Evolutionary conservation across 169 alveolate species (phyloP), one percentile per base, ranked within the genome.

Genomic region (Plasmodium chabaudi): DNA sequence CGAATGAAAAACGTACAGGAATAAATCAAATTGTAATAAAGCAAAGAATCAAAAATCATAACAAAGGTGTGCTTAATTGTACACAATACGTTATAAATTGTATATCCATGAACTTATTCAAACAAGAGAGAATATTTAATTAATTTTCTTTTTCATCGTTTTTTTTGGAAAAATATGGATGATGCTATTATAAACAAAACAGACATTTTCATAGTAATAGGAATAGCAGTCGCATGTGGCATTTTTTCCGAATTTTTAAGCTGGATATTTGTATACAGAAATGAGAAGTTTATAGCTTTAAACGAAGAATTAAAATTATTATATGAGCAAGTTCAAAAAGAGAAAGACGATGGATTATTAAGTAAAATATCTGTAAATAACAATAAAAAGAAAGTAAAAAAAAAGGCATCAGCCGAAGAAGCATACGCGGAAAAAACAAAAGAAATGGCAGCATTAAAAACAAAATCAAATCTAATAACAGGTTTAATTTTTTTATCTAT

Each of bases 401-500:
- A 75, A 75, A 67, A 67, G 13, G 69, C 13, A 6, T 10, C 91
- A 13, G 49, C 69, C n/a, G 87, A 86, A 86, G 91, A 86, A 5
- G 27, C 69, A 69, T 86, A 86, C 59, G 34, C 25, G 13, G 70
- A 86, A 46, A 86, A 86, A 86, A 86, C 86, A 13, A 86, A 86
- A 86, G 60, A 34, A 23, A 86, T 86, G 91, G 42, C 86, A 46
- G 15, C 84, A 13, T 63, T 86, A 61, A 86, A 86, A 51, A 70
- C 91, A 59, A 86, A 86, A 72, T 68, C 91, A 23, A 86, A 86
- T 86, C 17, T 73, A 93, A 92, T 88, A 88, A 94, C 91, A 13
- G 95, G 97, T 47, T 87, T 92, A 74, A 63, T 93, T 34, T 93
- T 95, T 86, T 93, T 94, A 95, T 88, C 89, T 39, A 75, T 94